Evolutionary conservation across 2,329 filamentous ascomycete species (phyloP).

Genomic region (Ascochyta clinopodiicola): DNA sequence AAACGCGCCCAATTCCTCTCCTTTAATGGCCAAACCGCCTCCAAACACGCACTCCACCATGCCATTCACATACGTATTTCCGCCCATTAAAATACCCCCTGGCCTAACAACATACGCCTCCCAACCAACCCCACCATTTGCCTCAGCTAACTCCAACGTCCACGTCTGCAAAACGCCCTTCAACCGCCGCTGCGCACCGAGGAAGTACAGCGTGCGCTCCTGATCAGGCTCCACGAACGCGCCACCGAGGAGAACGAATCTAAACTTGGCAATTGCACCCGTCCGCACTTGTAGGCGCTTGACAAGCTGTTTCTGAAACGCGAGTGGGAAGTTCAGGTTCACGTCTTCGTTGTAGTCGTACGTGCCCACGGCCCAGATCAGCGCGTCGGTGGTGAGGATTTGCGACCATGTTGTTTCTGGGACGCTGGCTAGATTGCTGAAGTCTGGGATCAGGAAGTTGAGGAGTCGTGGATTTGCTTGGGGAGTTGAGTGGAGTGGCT

Average conservation of each 20-base stretch:
- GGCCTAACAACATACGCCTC: conserved; percentile 25
- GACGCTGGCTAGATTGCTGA: no score
- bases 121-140: conserved; percentile 13
- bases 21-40: conserved; percentile 6
- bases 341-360: conserved; percentile 21
- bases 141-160: conserved; percentile 19
- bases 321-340: conserved; percentile 24
- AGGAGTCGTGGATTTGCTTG: no score
- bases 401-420: conserved; percentile 4
- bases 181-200: conserved; percentile 16
- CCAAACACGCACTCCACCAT: conserved; percentile 3
- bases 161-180: conserved; percentile 24
- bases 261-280: no score
- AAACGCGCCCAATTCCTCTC: conserved; percentile 25
- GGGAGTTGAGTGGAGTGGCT: no score
- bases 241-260: conserved; percentile 22
- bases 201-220: conserved; percentile 15
- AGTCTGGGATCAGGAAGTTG: no score
- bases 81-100: conserved; percentile 18
- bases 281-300: no score
- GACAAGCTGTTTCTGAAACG: conserved; percentile 14
- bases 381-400: conserved; percentile 24
- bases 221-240: conserved; percentile 26
- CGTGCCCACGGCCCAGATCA: conserved; percentile 32
- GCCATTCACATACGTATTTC: neutral